Evolutionary conservation across 768 basidiomycete species (phyloP), one percentile per base, ranked within the genome.

Genomic region (Panus rudis): DNA sequence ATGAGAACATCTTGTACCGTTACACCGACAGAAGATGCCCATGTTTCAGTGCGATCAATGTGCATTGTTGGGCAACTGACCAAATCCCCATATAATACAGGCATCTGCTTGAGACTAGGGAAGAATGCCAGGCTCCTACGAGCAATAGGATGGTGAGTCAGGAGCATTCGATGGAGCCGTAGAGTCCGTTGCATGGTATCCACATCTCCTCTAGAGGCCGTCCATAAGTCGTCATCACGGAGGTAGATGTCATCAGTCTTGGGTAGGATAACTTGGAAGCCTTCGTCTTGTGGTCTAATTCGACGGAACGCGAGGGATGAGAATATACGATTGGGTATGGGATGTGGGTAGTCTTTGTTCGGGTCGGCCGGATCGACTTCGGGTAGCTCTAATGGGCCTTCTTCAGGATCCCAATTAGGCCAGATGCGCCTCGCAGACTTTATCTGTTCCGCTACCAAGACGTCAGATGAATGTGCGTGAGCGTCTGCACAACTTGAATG

Each of bases 341-440:
- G 46, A 4, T 32, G 37, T 11, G 44, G 37, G 4, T 34, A 12
- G 26, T 42, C 23, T n/a, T 41, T 27, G 16, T 14, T 6, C 7
- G 31, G 43, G 17, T 45, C 42, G 16, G 22, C 33, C 7, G 42
- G 38, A 25, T 32, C 22, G 13, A 21, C 22, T 7, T 41, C 39
- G 16, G 41, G 39, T 10, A 49, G 19, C 24, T 49, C 47, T 43
- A 42, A 49, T 20, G 47, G 23, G 14, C 47, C 47, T 13, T 49
- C 43, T 24, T 49, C 47, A 12, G 47, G 47, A 30, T 49, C 47
- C 47, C 47, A 49, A 23, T 30, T 27, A 33, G n/a, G n/a, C n/a
- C 42, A 49, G 2, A 27, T 22, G 17, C 19, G n/a, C 43, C 44
- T 44, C 2, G 47, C 47, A 14, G 27, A 13, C n/a, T 32, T 26